Evolutionary conservation across 495 filamentous ascomycete species (phyloP).

Genomic region (Daldinia decipiens): DNA sequence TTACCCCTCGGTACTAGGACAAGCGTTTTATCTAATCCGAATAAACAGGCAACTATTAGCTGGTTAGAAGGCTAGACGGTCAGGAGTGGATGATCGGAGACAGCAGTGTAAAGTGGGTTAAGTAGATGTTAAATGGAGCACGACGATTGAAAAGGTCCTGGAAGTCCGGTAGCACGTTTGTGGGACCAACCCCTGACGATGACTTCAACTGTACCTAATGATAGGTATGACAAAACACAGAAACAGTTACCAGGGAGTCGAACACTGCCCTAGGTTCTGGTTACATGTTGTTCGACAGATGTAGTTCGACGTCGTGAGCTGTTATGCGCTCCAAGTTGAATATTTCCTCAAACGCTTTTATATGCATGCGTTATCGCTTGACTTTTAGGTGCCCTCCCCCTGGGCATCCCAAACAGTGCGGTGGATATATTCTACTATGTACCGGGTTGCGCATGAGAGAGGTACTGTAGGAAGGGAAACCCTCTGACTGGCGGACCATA

Average conservation of each 20-base stretch:
- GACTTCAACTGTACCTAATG: constrained; percentile 23
- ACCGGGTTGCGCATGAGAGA: constrained; percentile 2
- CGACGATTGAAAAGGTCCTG: constrained; percentile 14
- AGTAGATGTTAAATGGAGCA: constrained; percentile 19
- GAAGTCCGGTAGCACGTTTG: constrained; percentile 17
- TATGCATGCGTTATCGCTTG: not conserved
- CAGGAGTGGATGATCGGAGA: constrained; percentile 23
- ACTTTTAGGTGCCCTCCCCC: not conserved
- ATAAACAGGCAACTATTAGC: not conserved
- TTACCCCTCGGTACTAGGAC: constrained; percentile 11
- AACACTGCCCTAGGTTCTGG: constrained; percentile 8
- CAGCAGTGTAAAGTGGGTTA: constrained; percentile 1
- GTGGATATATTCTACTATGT: not conserved
- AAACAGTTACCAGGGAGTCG: constrained; percentile 1
- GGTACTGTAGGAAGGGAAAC: not conserved
- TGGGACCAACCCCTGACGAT: constrained; percentile 39
- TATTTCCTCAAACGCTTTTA: constrained; percentile 1
- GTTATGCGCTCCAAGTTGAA: not conserved
- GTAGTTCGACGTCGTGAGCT: not conserved
- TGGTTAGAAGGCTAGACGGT: not conserved
- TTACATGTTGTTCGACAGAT: not conserved
- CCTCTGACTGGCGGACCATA: constrained; percentile 15
- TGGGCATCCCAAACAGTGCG: constrained; percentile 1
- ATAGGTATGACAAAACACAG: constrained; percentile 15
- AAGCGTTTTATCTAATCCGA: constrained; percentile 16